Base-by-base conservation (phyloP, 2,329 filamentous ascomycete genomes). In the Colletotrichum magnum region DNA sequence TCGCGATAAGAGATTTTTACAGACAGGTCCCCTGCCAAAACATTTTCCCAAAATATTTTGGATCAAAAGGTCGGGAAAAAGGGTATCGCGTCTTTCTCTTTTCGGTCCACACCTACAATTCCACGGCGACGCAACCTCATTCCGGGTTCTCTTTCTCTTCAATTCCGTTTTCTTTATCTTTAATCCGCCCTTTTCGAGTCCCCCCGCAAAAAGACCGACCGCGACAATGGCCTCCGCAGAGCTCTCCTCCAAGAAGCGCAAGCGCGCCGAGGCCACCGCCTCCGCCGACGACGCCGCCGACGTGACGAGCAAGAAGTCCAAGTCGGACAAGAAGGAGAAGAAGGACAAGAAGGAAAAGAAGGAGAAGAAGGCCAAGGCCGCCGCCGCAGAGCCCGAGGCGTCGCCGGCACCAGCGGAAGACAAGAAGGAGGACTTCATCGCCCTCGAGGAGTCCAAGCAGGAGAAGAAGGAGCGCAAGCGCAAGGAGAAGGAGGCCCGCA, bases 391-490 rank as follows among this genome's bases (percentile, higher is more conserved):
- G 13, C 18, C 62, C 45, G 47, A 18, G 21, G n/a, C 47, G 10
- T 54, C 54, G 39, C 51, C 43, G 13, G 61, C 43, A 24, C 58
- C 1, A 12, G 16, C 21, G 15, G 15, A 26, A 52, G 28, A 28
- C 21, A 21, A 36, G 21, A 36, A 47, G 10, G 58, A 43, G 24
- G 70, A 71, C 28, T 61, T 67, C 58, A 64, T 68, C 41, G 41
- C 69, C 45, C 67, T 63, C 63, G 63, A 69, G 45, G 68, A 71
- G n/a, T 68, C 67, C 57, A 72, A 65, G 53, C 51, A 57, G 59
- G 72, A 72, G 50, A 78, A 79, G 60, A 75, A 77, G 41, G 76
- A 76, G 62, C 74, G 75, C 64, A 77, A 80, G 48, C 72, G 76
- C 57, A 74, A 74, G 43, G 75, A 73, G 41, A 68, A 66, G 62